Evolutionary conservation across 2,329 filamentous ascomycete species (phyloP).

Genomic region (Lizonia empirigonia): DNA sequence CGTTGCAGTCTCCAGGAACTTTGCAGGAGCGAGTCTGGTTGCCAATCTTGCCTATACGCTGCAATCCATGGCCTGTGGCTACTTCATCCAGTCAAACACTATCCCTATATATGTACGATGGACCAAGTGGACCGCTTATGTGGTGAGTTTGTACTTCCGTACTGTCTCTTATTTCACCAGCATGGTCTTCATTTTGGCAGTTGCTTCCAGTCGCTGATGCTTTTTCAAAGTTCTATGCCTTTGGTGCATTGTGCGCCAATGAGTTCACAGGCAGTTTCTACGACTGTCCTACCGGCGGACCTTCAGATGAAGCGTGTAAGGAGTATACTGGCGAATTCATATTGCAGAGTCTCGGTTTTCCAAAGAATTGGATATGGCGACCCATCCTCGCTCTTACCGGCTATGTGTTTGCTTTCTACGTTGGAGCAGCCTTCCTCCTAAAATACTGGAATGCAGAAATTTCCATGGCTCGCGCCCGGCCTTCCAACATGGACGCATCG

Average conservation of each 20-base stretch:
- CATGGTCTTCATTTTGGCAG: neutral
- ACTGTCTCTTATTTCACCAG: neutral
- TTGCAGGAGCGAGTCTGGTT: conserved; percentile 72
- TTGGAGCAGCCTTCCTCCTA: conserved; percentile 65
- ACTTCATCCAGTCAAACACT: conserved; percentile 74
- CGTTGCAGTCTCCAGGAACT: conserved; percentile 68
- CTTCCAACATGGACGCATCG: conserved; percentile 63
- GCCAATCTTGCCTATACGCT: conserved; percentile 75
- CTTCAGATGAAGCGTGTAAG: conserved; percentile 67
- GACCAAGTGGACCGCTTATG: conserved; percentile 71
- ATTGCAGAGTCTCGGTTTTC: conserved; percentile 71
- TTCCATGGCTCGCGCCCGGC: conserved; percentile 67
- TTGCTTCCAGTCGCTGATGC: neutral
- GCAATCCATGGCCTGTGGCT: conserved; percentile 76
- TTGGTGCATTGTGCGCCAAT: conserved; percentile 73
- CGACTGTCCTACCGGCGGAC: conserved; percentile 70
- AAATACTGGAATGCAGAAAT: conserved; percentile 71
- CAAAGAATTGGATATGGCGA: conserved; percentile 67
- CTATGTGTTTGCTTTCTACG: conserved; percentile 68
- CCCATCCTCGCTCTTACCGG: conserved; percentile 68
- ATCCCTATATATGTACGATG: conserved; percentile 80
- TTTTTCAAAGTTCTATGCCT: conserved; percentile 65
- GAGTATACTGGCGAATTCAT: conserved; percentile 73
- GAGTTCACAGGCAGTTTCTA: conserved; percentile 76
- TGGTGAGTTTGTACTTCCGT: conserved; percentile 39